phyloP scores from a whole-genome alignment of 106 monocot species.

The Acorus calamus region DNA sequence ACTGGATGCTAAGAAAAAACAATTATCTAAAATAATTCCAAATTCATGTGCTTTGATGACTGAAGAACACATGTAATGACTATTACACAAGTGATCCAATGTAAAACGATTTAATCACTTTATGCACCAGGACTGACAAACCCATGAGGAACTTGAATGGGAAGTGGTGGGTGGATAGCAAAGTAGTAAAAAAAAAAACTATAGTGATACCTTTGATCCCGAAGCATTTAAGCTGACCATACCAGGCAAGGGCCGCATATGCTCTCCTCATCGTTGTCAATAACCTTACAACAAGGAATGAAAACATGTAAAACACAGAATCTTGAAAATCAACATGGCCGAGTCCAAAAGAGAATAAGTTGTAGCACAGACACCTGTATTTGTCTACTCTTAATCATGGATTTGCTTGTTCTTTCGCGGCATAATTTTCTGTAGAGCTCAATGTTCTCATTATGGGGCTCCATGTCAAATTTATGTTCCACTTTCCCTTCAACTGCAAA shows the following conservation, averaged over 20 bases:
- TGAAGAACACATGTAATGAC: too few relatives aligned
- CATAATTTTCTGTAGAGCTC: conserved; percentile 74
- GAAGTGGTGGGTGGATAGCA: too few relatives aligned
- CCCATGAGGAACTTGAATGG: too few relatives aligned
- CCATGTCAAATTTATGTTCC: conserved; percentile 98
- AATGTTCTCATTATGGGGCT: conserved; percentile 90
- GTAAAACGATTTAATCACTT: too few relatives aligned
- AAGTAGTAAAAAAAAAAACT: neutral
- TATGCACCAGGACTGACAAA: too few relatives aligned
- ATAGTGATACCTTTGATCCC: conserved; percentile 64
- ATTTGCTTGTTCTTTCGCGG: conserved; percentile 87
- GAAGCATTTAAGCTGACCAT: conserved; percentile 72
- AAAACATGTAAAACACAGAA: neutral
- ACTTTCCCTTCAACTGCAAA: conserved; percentile 86
- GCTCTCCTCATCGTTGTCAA: conserved; percentile 70
- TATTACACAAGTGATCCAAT: too few relatives aligned
- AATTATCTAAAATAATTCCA: too few relatives aligned
- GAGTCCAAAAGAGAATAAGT: conserved; percentile 2
- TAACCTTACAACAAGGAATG: conserved; percentile 33
- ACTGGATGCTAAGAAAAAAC: too few relatives aligned
- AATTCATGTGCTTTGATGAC: too few relatives aligned
- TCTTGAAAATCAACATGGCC: neutral
- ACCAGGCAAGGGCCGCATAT: conserved; percentile 95
- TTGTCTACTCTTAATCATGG: conserved; percentile 87
- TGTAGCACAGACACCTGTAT: conserved; percentile 42